phyloP scores from a whole-genome alignment of 2,329 filamentous ascomycete genomes.

The Magnaporthales sp. region DNA sequence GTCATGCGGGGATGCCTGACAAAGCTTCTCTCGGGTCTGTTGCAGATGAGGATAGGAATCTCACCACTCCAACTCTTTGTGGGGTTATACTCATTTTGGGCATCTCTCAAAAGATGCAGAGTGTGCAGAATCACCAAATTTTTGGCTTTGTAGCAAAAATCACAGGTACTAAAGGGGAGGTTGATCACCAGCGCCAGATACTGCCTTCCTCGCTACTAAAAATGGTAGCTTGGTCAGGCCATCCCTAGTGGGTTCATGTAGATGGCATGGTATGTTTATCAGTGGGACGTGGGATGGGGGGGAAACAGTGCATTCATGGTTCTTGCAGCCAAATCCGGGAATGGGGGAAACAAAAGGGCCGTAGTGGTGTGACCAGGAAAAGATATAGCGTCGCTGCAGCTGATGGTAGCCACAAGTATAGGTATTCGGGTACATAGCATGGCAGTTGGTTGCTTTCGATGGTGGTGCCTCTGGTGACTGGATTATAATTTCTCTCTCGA shows the following conservation, averaged over 20 bases:
- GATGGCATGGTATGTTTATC: neutral
- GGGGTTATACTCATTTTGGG: no score
- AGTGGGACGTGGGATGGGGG: neutral
- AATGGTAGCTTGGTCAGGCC: neutral
- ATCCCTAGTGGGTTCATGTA: neutral
- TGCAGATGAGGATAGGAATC: neutral
- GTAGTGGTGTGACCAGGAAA: neutral
- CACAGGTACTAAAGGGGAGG: neutral
- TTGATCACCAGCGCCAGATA: neutral
- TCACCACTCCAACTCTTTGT: no score
- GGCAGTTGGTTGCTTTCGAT: neutral
- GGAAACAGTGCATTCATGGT: neutral
- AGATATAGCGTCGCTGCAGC: neutral
- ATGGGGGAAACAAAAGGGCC: neutral
- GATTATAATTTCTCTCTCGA: neutral
- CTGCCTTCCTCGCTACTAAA: neutral
- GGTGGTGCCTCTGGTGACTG: neutral
- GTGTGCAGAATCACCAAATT: neutral
- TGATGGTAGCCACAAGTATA: neutral
- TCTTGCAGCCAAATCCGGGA: neutral
- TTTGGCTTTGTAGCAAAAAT: neutral
- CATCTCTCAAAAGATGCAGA: no score
- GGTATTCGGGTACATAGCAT: neutral
- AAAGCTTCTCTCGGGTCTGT: neutral
- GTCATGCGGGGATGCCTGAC: neutral